These are phyloP conservation scores for Trichosanthes cucumerina DNA, from an alignment of 306 rosid species.

Conservation along the genomic window DNA sequence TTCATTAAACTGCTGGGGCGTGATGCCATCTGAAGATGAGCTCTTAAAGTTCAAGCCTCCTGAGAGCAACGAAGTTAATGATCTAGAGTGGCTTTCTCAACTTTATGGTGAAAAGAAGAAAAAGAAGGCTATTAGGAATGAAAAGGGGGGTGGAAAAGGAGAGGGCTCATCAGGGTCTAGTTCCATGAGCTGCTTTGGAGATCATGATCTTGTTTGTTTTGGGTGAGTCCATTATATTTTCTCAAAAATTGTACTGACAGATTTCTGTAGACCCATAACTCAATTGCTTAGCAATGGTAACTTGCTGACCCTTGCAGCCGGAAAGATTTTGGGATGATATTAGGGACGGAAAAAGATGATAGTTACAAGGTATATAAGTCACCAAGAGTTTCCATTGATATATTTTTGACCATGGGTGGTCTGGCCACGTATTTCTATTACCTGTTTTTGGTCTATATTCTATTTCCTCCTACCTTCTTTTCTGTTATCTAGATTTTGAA, in stretches of 20 bases:
- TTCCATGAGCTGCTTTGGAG: constrained; percentile 36
- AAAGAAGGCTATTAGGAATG: constrained; percentile 29
- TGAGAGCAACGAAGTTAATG: constrained; percentile 48
- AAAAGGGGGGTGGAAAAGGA: constrained; percentile 56
- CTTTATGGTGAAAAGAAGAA: constrained; percentile 69
- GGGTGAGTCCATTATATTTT: constrained; percentile 48
- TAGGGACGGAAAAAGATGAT: constrained; percentile 74
- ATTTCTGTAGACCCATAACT: not conserved
- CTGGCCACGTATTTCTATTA: not conserved
- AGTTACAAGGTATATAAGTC: constrained; percentile 55
- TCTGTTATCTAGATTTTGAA: constrained; percentile 51
- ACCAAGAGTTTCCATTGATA: not conserved
- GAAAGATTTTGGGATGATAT: constrained; percentile 79
- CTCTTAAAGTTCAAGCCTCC: constrained; percentile 55
- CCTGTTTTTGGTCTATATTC: not conserved
- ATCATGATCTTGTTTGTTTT: constrained; percentile 73
- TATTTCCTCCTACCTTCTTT: not conserved
- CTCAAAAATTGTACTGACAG: constrained; percentile 1
- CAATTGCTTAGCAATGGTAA: not conserved
- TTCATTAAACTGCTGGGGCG: constrained; percentile 80
- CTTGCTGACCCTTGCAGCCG: constrained; percentile 42
- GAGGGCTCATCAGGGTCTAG: constrained; percentile 52
- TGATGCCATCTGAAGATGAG: constrained; percentile 76
- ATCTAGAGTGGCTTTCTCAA: constrained; percentile 82
- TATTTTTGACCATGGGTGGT: not conserved